Evolutionary conservation across 768 basidiomycete genomes (phyloP), one percentile per base, ranked within the genome.

Genomic region (Mycena olivaceomarginata): DNA sequence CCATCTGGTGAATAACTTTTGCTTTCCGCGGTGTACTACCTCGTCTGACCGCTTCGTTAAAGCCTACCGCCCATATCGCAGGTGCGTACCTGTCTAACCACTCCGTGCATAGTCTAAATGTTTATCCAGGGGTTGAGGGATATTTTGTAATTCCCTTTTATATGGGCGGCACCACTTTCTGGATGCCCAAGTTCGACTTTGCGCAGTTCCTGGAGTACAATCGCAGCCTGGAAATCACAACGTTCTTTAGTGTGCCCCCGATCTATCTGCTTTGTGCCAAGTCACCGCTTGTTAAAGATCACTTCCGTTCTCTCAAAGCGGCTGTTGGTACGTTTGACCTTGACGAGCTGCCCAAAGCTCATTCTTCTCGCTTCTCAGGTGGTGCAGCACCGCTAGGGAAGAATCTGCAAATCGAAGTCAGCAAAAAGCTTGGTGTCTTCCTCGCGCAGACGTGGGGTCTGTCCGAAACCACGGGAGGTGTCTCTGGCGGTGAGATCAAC

Each of bases 131-230:
- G 31, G 31, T 31, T 31, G 46, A 67, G 67, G 77, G 72, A 11
- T 78, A 75, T 18, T 75, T 74, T 22, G 41, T 74, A 22, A 22
- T 78, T 20, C 77, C 77, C 8, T 75, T 78, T 22, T 71, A 67
- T 16, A 25, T 57, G 9, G 76, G 76, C 8, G 76, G 76, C 11
- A 68, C 51, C 2, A 66, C 72, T 31, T 78, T 39, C 25, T 78
- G 77, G 77, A 78, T 75, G 72, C 77, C 72, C 6, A 70, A 70
- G 48, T 78, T 78, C 31, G 73, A 74, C 46, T 78, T 78, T 39
- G 65, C 4, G n/a, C 46, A 78, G 16, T 78, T 78, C 53, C 73
- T 78, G 22, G 48, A 40, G 25, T 78, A 43, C 64, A 78, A 78
- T 25, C 57, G 46, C 16, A 37, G 22, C 15, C 37, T 78, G 43